Conservation (phyloP, 1,284 basidiomycete species). For the Ceratobasidium sp. region DNA sequence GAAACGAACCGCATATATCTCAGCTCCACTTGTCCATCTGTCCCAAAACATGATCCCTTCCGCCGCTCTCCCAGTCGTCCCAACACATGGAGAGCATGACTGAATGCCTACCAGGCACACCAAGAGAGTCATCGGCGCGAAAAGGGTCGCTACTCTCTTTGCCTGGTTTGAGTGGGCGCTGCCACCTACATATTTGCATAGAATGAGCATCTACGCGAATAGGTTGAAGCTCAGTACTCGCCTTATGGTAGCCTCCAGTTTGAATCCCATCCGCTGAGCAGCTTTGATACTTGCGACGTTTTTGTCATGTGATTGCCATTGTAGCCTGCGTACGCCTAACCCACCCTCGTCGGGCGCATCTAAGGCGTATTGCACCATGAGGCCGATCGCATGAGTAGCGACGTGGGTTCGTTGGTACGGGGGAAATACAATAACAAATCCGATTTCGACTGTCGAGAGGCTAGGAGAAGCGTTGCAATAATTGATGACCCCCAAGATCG, state of each 20-base stretch:
- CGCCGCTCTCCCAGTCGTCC: slow-evolving; percentile 66
- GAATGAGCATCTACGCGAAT: neutral
- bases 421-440: slow-evolving; percentile 43
- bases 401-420: slow-evolving; percentile 69
- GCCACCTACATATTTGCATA: slow-evolving; percentile 44
- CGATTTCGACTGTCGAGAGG: slow-evolving; percentile 42
- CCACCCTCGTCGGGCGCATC: slow-evolving; percentile 55
- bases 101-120: slow-evolving; percentile 55
- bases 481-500: slow-evolving; percentile 44
- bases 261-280: slow-evolving; percentile 67
- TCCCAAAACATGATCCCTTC: neutral
- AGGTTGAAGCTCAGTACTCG: neutral
- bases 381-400: slow-evolving; percentile 62
- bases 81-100: slow-evolving; percentile 60
- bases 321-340: slow-evolving; percentile 66
- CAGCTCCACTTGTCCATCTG: neutral
- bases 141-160: neutral
- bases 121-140: slow-evolving; percentile 53
- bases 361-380: slow-evolving; percentile 62
- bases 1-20: neutral
- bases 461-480: slow-evolving; percentile 40
- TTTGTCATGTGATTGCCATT: slow-evolving; percentile 61
- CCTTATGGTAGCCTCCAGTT: slow-evolving; percentile 58
- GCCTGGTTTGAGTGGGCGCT: neutral
- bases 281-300: slow-evolving; percentile 58